Evolutionary conservation across 768 basidiomycete genomes (phyloP), one percentile per base, ranked within the genome.

Genomic region (Tylopilus sp.): DNA sequence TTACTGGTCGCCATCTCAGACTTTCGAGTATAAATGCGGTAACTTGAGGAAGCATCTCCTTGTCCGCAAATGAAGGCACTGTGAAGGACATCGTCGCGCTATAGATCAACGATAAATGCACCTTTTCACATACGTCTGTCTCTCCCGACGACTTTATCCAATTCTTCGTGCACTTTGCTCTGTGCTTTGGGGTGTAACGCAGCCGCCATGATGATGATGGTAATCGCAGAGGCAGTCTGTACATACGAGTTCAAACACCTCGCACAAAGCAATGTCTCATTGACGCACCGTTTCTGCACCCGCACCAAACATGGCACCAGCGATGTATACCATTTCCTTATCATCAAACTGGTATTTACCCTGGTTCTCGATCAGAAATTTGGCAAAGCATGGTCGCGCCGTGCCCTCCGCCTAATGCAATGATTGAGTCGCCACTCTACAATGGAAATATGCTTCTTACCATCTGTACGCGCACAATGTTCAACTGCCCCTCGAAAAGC

Each of bases 221-320:
- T 47, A 11, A 55, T 47, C n/a, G 54, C 36, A 5, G 52, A 47
- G 6, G 54, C 54, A 12, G 54, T 55, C 54, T 55, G 30, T n/a
- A 25, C 15, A 21, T 12, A 22, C 31, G n/a, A 33, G 21, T 20
- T 18, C 22, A 8, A 25, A 42, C 4, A 30, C 15, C 22, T 8
- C 20, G 44, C 3, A 7, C 23, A 18, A 8, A 2, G 1, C 5
- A 6, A 2, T 4, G 12, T n/a, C 28, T 36, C 6, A 12, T 28
- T 15, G 3, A 36, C 44, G 17, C 11, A 54, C 53, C 18, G 53
- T 55, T 31, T 55, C 53, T 39, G 53, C 30, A n/a, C 52, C 54
- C 0, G 52, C 54, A 3, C 52, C 52, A 35, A 55, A 55, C 54
- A 55, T 47, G 20, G 36, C 28, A 28, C 54, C 54, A 15, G 41